These are phyloP conservation scores for Mycena vitilis DNA, from an alignment of 768 basidiomycete genomes.

Conservation along the genomic window DNA sequence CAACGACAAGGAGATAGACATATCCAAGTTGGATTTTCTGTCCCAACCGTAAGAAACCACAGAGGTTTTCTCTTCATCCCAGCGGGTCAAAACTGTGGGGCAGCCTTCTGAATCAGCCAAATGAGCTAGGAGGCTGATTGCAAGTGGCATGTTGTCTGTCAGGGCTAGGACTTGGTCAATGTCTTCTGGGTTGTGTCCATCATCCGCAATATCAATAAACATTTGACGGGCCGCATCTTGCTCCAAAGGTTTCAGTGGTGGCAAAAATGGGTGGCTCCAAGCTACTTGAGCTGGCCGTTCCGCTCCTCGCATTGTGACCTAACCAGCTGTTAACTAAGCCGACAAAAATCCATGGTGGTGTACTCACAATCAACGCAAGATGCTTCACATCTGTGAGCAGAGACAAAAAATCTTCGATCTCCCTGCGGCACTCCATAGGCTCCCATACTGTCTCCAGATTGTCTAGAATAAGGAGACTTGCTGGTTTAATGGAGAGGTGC, in stretches of 20 bases:
- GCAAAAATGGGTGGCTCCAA: neutral
- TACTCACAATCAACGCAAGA: neutral
- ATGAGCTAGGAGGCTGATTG: neutral
- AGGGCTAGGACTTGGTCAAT: neutral
- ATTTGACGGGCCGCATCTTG: neutral
- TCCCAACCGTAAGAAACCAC: neutral
- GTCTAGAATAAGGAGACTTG: neutral
- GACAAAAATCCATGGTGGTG: neutral
- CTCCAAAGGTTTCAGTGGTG: neutral
- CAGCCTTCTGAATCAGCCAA: neutral
- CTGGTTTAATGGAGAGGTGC: neutral
- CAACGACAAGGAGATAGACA: neutral
- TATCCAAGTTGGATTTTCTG: neutral
- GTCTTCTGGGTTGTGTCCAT: neutral
- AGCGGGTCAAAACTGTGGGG: neutral
- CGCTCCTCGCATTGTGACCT: conserved; percentile 2
- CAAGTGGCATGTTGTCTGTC: neutral
- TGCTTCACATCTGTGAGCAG: neutral
- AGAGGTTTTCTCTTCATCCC: neutral
- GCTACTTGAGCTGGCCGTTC: neutral
- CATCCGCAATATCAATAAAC: conserved; percentile 5
- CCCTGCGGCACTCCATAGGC: neutral
- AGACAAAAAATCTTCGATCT: neutral
- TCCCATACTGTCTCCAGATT: conserved; percentile 9
- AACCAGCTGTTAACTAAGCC: neutral